A percentile compares a stretch with the other conserved stretches of the same genome.
phyloP scores from a whole-genome alignment of 306 rosid species.

The Parietaria judaica region DNA sequence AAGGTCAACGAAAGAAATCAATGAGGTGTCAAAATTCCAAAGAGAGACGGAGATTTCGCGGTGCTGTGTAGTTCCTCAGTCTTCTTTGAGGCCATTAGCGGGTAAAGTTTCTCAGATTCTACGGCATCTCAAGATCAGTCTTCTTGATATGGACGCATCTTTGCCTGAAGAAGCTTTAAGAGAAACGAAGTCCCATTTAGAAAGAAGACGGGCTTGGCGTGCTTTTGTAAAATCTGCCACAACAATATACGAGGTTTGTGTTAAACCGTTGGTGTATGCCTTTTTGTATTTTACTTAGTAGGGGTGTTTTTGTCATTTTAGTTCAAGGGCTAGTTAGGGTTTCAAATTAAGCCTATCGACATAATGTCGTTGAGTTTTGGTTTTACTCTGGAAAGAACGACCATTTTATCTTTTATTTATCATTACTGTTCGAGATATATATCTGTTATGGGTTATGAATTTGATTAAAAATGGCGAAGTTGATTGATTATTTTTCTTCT shows the following conservation, averaged over 20 bases:
- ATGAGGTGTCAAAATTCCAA: slow-evolving; percentile 23
- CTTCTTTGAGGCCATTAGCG: slow-evolving; percentile 73
- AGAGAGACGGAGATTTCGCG: slow-evolving; percentile 39
- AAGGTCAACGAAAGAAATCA: slow-evolving; percentile 34
- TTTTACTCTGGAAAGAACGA: too few species aligned
- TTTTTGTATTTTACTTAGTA: background rate
- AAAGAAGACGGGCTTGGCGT: slow-evolving; percentile 93
- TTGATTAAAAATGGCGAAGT: background rate
- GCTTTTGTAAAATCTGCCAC: slow-evolving; percentile 75
- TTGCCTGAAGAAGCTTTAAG: slow-evolving; percentile 65
- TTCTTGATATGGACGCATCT: slow-evolving; percentile 93
- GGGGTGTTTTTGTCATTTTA: background rate
- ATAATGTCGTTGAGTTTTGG: too few species aligned
- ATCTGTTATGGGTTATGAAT: background rate
- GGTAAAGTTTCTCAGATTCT: slow-evolving; percentile 67
- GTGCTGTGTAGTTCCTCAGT: slow-evolving; percentile 72
- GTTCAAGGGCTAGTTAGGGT: background rate
- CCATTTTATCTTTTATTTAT: too few species aligned
- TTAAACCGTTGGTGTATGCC: background rate
- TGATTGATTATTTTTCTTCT: slow-evolving; percentile 13
- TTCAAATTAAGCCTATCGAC: too few species aligned
- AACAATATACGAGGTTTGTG: slow-evolving; percentile 77
- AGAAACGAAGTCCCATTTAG: slow-evolving; percentile 54
- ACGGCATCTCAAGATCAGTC: slow-evolving; percentile 66
- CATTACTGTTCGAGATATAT: too few species aligned